Evolutionary conservation across 2,329 filamentous ascomycete genomes (phyloP).

Genomic region (Ascochyta fabae): DNA sequence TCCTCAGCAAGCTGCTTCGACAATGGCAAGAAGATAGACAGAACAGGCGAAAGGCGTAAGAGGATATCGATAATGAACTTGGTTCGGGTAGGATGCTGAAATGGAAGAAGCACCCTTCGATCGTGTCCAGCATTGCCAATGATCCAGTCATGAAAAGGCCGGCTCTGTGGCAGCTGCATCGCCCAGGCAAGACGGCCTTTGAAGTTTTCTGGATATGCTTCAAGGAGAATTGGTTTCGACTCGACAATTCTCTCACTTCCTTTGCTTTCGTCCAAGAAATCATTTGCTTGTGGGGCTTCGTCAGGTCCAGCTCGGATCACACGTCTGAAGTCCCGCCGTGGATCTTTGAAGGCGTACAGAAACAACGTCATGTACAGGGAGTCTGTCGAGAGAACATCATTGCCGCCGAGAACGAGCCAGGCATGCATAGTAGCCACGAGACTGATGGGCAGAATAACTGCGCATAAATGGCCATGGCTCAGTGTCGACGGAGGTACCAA

Average conservation of each 20-base stretch:
- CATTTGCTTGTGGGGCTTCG: not conserved
- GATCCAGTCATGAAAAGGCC: slow-evolving; percentile 17
- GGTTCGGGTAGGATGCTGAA: not conserved
- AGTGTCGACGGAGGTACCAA: slow-evolving; percentile 11
- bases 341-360: slow-evolving; percentile 17
- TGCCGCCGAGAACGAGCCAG: slow-evolving; percentile 6
- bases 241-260: not conserved
- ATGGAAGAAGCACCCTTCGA: not conserved
- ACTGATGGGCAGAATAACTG: slow-evolving; percentile 9
- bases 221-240: not conserved
- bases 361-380: slow-evolving; percentile 15
- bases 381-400: slow-evolving; percentile 18
- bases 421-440: slow-evolving; percentile 11
- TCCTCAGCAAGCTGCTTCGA: slow-evolving; percentile 8
- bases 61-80: not conserved
- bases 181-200: slow-evolving; percentile 9
- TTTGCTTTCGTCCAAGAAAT: not conserved
- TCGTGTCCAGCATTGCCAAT: slow-evolving; percentile 10
- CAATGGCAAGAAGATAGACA: slow-evolving; percentile 11
- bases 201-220: slow-evolving; percentile 8
- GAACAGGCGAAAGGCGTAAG: slow-evolving; percentile 3
- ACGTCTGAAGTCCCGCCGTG: slow-evolving; percentile 12
- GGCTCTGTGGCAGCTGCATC: slow-evolving; percentile 10
- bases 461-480: slow-evolving; percentile 8
- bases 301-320: not conserved